These are phyloP conservation scores for Nepenthes mirabilis DNA, from an alignment of 148 eudicot species.

Conservation along the genomic window DNA sequence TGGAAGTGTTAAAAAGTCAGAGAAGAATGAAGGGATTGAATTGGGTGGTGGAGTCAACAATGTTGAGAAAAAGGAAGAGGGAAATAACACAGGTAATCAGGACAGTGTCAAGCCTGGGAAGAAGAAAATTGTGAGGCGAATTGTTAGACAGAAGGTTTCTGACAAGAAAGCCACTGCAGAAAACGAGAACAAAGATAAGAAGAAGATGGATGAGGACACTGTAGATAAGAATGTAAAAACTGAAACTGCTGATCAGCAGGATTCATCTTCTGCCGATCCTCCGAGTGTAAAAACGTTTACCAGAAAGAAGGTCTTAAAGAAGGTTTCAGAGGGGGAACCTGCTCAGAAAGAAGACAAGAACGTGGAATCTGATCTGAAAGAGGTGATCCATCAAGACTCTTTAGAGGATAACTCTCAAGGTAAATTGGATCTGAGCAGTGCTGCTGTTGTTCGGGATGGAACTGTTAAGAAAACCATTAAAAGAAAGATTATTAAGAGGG, in stretches of 20 bases:
- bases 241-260: conserved; percentile 33
- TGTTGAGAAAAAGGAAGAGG: conserved; percentile 23
- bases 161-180: conserved; percentile 29
- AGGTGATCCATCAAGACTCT: conserved; percentile 18
- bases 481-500: conserved; percentile 71
- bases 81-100: conserved; percentile 10
- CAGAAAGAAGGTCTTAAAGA: conserved; percentile 48
- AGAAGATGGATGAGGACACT: conserved; percentile 23
- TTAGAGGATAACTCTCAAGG: conserved; percentile 27
- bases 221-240: conserved; percentile 15
- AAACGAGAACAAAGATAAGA: conserved; percentile 17
- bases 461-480: conserved; percentile 41
- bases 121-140: conserved; percentile 63
- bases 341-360: conserved; percentile 23
- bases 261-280: conserved; percentile 25
- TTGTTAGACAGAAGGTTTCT: conserved; percentile 56
- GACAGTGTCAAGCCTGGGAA: conserved; percentile 33
- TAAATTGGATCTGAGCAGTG: conserved; percentile 22
- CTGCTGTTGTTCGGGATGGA: conserved; percentile 23
- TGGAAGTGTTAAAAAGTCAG: conserved; percentile 16
- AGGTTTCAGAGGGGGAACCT: conserved; percentile 16
- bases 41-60: conserved; percentile 18
- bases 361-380: conserved; percentile 17
- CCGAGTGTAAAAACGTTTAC: conserved; percentile 34
- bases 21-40: conserved; percentile 24